Conservation (phyloP, 108 stramenopile genomes). For the Nitzschia sp. region DNA sequence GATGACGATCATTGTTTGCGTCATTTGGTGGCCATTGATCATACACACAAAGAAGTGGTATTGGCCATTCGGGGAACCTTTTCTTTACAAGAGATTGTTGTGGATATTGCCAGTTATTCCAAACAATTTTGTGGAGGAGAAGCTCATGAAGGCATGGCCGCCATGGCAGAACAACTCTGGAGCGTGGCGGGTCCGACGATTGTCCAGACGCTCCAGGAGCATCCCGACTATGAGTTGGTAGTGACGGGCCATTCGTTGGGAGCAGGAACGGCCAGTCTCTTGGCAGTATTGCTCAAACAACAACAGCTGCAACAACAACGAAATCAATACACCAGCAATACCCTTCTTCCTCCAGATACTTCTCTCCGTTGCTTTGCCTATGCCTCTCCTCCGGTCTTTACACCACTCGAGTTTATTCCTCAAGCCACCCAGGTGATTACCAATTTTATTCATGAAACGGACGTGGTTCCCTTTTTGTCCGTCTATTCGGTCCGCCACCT, state of each 20-base stretch:
- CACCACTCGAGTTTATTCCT: conserved; percentile 26
- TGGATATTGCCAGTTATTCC: conserved; percentile 37
- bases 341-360: conserved; percentile 14
- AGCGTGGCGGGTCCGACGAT: conserved; percentile 15
- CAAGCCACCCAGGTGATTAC: conserved; percentile 17
- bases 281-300: conserved; percentile 21
- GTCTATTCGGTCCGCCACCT: conserved; percentile 34
- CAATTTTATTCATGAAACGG: conserved; percentile 39
- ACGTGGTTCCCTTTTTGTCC: conserved; percentile 38
- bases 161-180: conserved; percentile 36
- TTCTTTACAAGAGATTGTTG: conserved; percentile 36
- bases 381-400: conserved; percentile 42
- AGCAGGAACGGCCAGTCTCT: conserved; percentile 38
- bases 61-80: conserved; percentile 57
- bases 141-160: conserved; percentile 41
- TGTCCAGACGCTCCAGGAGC: not conserved
- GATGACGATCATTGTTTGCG: conserved; percentile 12
- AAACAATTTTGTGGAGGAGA: conserved; percentile 34
- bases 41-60: conserved; percentile 36
- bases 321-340: not conserved
- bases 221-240: conserved; percentile 31
- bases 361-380: conserved; percentile 36
- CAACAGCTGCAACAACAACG: conserved; percentile 10
- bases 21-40: conserved; percentile 52
- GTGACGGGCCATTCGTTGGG: conserved; percentile 54